Conservation (phyloP, 1,284 basidiomycete species). For the Ceratobasidium papillatum region DNA sequence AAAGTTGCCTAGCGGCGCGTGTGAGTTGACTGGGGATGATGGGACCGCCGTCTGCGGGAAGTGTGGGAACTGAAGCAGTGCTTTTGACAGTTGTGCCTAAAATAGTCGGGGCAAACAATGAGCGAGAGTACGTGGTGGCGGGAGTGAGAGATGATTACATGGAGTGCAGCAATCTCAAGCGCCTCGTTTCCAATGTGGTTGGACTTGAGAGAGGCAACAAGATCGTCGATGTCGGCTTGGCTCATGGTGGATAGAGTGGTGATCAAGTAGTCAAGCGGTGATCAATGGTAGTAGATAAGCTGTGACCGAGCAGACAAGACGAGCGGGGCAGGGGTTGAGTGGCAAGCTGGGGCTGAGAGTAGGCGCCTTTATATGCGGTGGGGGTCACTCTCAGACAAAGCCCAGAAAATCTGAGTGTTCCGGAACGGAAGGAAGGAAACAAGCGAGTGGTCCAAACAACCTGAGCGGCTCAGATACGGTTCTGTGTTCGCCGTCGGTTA, state of each 20-base stretch:
- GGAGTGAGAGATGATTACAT: conserved; percentile 39
- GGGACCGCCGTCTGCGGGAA: conserved; percentile 42
- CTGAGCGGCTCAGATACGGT: conserved; percentile 15
- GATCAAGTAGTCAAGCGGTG: not conserved
- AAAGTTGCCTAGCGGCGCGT: conserved; percentile 15
- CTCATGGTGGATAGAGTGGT: conserved; percentile 34
- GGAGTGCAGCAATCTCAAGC: conserved; percentile 43
- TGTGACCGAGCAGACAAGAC: not conserved
- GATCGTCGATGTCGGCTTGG: conserved; percentile 44
- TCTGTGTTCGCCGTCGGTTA: conserved; percentile 31
- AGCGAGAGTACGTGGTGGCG: not conserved
- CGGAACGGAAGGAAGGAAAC: conserved; percentile 23
- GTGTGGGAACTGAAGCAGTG: conserved; percentile 42
- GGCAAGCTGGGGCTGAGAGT: not conserved
- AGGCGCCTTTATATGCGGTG: conserved; percentile 32
- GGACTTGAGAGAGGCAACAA: conserved; percentile 43
- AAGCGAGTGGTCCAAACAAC: conserved; percentile 5
- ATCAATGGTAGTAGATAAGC: not conserved
- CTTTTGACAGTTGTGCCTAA: conserved; percentile 43
- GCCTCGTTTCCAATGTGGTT: conserved; percentile 44
- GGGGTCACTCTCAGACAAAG: not conserved
- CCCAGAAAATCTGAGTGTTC: conserved; percentile 7
- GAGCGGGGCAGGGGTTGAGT: not conserved
- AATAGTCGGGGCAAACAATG: not conserved
- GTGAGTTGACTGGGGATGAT: conserved; percentile 20